phyloP scores from a whole-genome alignment of 306 rosid species.

The Cucurbita moschata region DNA sequence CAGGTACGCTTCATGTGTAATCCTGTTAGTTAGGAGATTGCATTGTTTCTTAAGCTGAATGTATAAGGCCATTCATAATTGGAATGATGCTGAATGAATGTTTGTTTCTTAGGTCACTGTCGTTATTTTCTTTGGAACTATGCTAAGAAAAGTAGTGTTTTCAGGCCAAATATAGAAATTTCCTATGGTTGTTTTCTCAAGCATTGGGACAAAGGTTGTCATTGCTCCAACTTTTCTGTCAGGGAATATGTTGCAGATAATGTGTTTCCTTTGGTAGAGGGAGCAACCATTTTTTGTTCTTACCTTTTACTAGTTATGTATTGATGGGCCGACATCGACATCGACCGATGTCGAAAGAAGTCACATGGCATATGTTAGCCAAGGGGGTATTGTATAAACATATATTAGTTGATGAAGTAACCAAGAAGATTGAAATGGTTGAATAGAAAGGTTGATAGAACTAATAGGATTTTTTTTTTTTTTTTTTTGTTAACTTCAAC shows the following conservation, averaged over 20 bases:
- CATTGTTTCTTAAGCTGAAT: neutral
- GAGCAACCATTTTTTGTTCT: too few species aligned
- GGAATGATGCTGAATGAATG: neutral
- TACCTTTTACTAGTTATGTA: too few species aligned
- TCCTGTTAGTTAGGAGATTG: neutral
- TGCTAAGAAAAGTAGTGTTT: neutral
- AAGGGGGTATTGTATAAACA: too few species aligned
- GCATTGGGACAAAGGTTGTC: neutral
- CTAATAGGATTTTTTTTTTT: too few species aligned
- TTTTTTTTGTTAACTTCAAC: too few species aligned
- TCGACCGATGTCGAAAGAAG: too few species aligned
- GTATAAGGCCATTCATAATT: neutral
- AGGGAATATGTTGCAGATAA: neutral
- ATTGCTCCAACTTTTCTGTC: neutral
- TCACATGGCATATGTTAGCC: too few species aligned
- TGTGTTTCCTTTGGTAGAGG: neutral
- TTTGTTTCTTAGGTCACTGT: neutral
- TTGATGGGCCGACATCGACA: too few species aligned
- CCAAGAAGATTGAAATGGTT: too few species aligned
- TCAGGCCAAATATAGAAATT: neutral
- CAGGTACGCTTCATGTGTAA: neutral
- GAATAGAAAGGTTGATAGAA: too few species aligned
- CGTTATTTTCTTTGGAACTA: neutral
- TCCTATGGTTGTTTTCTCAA: neutral
- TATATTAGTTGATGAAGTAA: too few species aligned